Base-by-base conservation (phyloP, 306 rosid species). In the Oemleria cerasiformis region DNA sequence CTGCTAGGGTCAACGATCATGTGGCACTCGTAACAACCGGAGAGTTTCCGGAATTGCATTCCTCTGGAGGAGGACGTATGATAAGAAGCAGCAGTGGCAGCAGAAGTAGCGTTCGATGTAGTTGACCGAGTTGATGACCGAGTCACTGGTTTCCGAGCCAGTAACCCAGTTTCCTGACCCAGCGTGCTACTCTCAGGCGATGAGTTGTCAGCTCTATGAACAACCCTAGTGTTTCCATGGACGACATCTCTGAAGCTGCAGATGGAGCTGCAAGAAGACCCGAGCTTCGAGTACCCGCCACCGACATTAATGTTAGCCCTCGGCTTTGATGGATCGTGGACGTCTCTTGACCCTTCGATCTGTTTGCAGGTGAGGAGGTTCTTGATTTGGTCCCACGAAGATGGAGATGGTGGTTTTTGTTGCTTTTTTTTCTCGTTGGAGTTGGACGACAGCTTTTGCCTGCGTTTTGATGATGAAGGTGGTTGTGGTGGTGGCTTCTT, bases 11-110 rank as follows among this genome's bases (percentile, higher is more conserved):
- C 99, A 73, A 95, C 78, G 84, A 91, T 89, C 88, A 85, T 85
- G 84, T 86, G 99, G 67, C 99, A 95, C 78, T 95, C 97, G 65
- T 95, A 95, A 80, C 99, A 95, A 2, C 99, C 99, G 5, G 97
- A 95, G 0, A 95, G 90, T 65, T 95, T 91, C 73, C 97, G 79
- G 69, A 95, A 95, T 72, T 95, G 99, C 85, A 95, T 84, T 68
- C 90, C 97, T 77, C 92, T 87, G 8, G 95, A 85, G 21, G 86
- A 87, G 19, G 91, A 76, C 65, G 96, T 57, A 30, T 16, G 11
- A 20, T 57, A 15, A 81, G 55, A 78, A 17, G 81, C 45, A 48
- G 68, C 59, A 23, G 17, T 11, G 7, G 81, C 81, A 51, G 70
- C 60, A 20, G 80, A 80, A 45, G 36, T 30, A 30, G 66, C 76